Percentiles rank a stretch among this genome's conserved stretches.
phyloP scores from a whole-genome alignment of 1,284 basidiomycete genomes.

The Leccinum solheimii region DNA sequence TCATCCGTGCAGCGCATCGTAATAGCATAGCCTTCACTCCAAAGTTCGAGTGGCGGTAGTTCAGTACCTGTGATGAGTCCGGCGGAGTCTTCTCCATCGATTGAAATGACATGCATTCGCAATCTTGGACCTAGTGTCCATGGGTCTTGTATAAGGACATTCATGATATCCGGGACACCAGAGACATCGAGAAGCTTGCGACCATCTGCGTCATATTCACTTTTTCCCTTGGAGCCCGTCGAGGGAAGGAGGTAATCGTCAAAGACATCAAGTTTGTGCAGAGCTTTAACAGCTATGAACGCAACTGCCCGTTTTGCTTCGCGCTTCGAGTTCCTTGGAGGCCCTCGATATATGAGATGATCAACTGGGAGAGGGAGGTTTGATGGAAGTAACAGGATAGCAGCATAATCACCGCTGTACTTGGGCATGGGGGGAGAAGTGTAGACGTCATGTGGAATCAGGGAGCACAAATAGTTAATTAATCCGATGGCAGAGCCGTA shows the following conservation, averaged over 20 bases:
- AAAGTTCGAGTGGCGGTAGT: slow-evolving; percentile 49
- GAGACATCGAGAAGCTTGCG: slow-evolving; percentile 42
- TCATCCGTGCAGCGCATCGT: slow-evolving; percentile 40
- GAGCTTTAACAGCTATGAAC: slow-evolving; percentile 67
- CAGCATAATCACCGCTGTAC: slow-evolving; percentile 60
- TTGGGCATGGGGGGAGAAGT: slow-evolving; percentile 59
- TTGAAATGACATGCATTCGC: slow-evolving; percentile 60
- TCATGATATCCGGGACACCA: slow-evolving; percentile 52
- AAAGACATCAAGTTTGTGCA: slow-evolving; percentile 71
- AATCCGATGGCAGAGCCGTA: slow-evolving; percentile 71
- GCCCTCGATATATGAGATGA: slow-evolving; percentile 57
- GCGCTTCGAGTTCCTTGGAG: slow-evolving; percentile 61
- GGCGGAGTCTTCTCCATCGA: slow-evolving; percentile 49
- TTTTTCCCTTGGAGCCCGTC: slow-evolving; percentile 43
- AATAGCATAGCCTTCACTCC: slow-evolving; percentile 38
- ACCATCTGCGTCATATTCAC: slow-evolving; percentile 54
- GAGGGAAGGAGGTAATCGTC: slow-evolving; percentile 76
- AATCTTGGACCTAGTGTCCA: slow-evolving; percentile 59
- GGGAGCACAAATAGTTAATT: slow-evolving; percentile 69
- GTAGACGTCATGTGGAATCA: slow-evolving; percentile 72
- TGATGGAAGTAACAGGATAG: slow-evolving; percentile 63
- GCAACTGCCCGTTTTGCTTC: slow-evolving; percentile 81
- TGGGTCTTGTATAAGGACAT: slow-evolving; percentile 58
- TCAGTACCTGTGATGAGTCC: slow-evolving; percentile 63
- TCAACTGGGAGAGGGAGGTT: slow-evolving; percentile 61